Base-by-base conservation (phyloP, 83 land plant genomes). In the Larix sibirica region DNA sequence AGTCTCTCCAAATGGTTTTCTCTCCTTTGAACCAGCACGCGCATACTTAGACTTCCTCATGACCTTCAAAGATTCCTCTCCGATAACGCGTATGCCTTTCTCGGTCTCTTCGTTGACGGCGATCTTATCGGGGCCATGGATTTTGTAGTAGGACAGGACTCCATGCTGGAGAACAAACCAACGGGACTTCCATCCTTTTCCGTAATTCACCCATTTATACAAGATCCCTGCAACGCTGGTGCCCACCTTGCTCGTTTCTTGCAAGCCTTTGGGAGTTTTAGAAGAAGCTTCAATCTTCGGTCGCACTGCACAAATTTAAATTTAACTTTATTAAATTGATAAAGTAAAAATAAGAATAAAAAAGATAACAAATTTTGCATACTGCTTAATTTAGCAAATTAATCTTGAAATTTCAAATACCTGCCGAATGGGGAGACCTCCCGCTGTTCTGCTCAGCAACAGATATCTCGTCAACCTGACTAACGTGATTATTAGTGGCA, bases 111-210 rank as follows among this genome's bases (percentile, higher is more conserved):
- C 80, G 62, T 84, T 89, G 31, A 87, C 83, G 16, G 87, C 71
- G 60, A 89, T 84, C 83, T 89, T 89, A 42, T 85, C 87, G 33
- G 84, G 91, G 14, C 91, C 91, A 74, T 89, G 91, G 40, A 89
- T 87, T 80, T 89, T 89, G 85, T 89, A 89, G 56, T 89, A 89
- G 18, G 91, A 89, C 13, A 89, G 84, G 28, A 89, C 91, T 47
- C 91, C 91, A 28, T 87, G 85, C 61, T 84, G 84, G 7, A 90
- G 82, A 33, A 89, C 83, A 80, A 87, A 85, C 91, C 91, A 90
- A 16, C 90, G 84, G 2, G 91, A 85, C 85, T 87, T 88, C 91
- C 90, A 90, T 54, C 91, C 87, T 84, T 90, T 90, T 18, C 91
- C 91, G 78, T 82, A 90, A 69, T 90, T 87, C 69, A 90, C 91